Conservation (phyloP, 1,284 basidiomycete genomes). For the Gomphus bonarii region DNA sequence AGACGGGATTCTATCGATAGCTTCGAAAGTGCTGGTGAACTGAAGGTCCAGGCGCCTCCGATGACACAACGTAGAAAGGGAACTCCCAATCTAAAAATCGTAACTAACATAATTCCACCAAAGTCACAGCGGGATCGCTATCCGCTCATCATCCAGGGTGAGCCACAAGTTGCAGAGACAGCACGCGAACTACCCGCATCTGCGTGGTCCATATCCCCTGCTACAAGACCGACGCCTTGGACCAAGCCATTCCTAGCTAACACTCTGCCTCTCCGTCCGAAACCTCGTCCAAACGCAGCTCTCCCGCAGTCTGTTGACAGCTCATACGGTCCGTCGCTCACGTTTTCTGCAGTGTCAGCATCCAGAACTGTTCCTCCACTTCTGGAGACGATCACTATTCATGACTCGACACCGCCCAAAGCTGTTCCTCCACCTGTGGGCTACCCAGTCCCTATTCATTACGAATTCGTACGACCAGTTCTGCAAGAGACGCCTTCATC, state of each 20-base stretch:
- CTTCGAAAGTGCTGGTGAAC: constrained; percentile 1
- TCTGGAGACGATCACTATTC: neutral
- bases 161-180: neutral
- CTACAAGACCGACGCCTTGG: neutral
- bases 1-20: constrained; percentile 7
- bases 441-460: constrained; percentile 4
- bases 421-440: neutral
- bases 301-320: constrained; percentile 3
- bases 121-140: constrained; percentile 3
- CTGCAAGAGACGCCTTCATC: constrained; percentile 1
- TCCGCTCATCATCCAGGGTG: constrained; percentile 9
- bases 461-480: constrained; percentile 9
- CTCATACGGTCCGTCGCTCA: neutral
- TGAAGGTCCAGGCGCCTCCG: neutral
- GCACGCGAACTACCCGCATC: neutral
- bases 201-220: neutral
- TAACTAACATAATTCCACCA: constrained; percentile 6
- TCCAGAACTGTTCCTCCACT: neutral
- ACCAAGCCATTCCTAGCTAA: neutral
- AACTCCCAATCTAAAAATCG: constrained; percentile 4
- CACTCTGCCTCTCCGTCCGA: constrained; percentile 1
- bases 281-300: neutral
- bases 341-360: neutral
- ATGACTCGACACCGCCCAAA: neutral
- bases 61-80: neutral